A percentile compares a stretch with the other conserved stretches of the same genome.
Evolutionary conservation across 805 yeast genomes (phyloP).

Genomic region (Candida dajiaensis): DNA sequence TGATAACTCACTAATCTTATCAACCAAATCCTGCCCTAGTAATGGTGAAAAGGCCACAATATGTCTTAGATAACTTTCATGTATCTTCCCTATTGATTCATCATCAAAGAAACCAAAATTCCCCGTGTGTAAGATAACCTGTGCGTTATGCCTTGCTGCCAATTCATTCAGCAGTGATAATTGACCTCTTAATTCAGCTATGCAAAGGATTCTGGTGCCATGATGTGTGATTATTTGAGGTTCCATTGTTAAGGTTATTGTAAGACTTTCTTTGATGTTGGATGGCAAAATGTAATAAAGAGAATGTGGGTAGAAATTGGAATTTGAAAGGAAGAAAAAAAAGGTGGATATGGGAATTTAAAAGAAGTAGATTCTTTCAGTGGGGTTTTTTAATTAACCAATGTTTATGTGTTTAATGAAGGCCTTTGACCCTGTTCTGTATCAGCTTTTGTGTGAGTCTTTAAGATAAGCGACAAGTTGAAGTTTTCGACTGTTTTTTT

Average conservation of each 20-base stretch:
- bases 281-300: not conserved
- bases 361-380: no score
- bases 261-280: not conserved
- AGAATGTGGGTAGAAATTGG: not conserved
- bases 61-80: conserved; percentile 54
- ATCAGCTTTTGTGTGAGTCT: not conserved
- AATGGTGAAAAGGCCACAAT: conserved; percentile 63
- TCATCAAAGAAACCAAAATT: conserved; percentile 71
- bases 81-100: conserved; percentile 46
- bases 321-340: no score
- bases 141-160: conserved; percentile 41
- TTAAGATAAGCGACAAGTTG: not conserved
- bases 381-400: no score
- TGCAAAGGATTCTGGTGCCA: conserved; percentile 37
- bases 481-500: not conserved
- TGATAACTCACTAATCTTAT: conserved; percentile 47
- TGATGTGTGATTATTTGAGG: conserved; percentile 19
- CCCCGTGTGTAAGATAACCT: conserved; percentile 63
- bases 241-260: conserved; percentile 5
- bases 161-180: conserved; percentile 43
- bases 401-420: not conserved
- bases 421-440: not conserved
- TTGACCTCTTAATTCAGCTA: conserved; percentile 55
- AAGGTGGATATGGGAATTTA: no score
- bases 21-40: conserved; percentile 41